Evolutionary conservation across 1,284 basidiomycete genomes (phyloP).

Genomic region (Rhodotorula sp.): DNA sequence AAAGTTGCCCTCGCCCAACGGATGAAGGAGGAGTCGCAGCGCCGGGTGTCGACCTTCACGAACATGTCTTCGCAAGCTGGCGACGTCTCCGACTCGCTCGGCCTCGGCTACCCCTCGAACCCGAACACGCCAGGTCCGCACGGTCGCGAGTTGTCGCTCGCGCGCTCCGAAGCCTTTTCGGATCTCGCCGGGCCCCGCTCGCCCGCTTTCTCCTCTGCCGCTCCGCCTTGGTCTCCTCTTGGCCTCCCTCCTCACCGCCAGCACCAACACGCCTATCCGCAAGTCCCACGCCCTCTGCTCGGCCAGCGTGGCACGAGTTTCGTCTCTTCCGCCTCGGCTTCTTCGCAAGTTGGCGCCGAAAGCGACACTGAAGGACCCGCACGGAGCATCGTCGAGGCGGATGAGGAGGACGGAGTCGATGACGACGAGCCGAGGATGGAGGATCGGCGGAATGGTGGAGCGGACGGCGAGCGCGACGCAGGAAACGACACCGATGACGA

Average conservation of each 20-base stretch:
- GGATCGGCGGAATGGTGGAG: slow-evolving; percentile 24
- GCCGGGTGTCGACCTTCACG: slow-evolving; percentile 14
- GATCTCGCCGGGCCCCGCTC: background rate
- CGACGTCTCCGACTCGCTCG: slow-evolving; percentile 7
- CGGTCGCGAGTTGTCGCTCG: slow-evolving; percentile 14
- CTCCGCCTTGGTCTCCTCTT: slow-evolving; percentile 3
- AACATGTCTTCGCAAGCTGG: background rate
- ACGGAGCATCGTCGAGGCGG: slow-evolving; percentile 42
- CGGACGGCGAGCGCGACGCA: slow-evolving; percentile 18
- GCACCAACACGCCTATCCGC: background rate
- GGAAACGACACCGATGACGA: slow-evolving; percentile 10
- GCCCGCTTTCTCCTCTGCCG: background rate
- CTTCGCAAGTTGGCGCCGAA: background rate
- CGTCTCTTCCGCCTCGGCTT: slow-evolving; percentile 35
- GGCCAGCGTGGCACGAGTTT: slow-evolving; percentile 27
- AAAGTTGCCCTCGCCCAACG: slow-evolving; percentile 10
- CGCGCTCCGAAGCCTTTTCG: slow-evolving; percentile 20
- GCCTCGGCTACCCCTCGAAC: slow-evolving; percentile 10
- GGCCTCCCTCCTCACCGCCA: slow-evolving; percentile 6
- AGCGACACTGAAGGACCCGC: slow-evolving; percentile 18
- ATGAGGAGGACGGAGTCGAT: slow-evolving; percentile 40
- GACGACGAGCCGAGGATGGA: slow-evolving; percentile 39
- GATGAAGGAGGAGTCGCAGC: slow-evolving; percentile 10
- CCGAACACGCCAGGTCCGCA: background rate
- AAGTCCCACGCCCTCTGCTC: slow-evolving; percentile 6